These are phyloP conservation scores for Kodamaea sp. DNA, from an alignment of 1,139 yeast species.

Conservation along the genomic window DNA sequence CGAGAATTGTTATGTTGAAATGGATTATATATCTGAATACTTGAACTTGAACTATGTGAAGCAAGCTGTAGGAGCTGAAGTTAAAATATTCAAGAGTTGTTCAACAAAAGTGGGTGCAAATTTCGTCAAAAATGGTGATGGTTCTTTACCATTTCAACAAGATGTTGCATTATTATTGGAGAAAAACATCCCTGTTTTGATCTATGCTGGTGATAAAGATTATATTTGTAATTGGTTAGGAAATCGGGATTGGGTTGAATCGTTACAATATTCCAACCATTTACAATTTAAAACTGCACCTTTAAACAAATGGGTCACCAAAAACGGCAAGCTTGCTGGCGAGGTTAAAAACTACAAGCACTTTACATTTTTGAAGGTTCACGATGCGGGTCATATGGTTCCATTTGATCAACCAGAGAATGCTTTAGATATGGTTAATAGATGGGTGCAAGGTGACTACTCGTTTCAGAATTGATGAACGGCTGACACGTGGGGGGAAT, in stretches of 20 bases:
- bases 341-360: conserved; percentile 51
- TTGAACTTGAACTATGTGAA: conserved; percentile 59
- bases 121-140: conserved; percentile 60
- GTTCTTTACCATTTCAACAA: conserved; percentile 61
- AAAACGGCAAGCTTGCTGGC: conserved; percentile 50
- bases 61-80: conserved; percentile 58
- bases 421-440: conserved; percentile 71
- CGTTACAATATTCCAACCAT: conserved; percentile 27
- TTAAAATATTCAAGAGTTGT: conserved; percentile 54
- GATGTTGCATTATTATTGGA: conserved; percentile 58
- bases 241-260: conserved; percentile 34
- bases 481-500: conserved; percentile 2
- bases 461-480: conserved; percentile 11
- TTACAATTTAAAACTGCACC: conserved; percentile 23
- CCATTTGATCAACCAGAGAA: conserved; percentile 79
- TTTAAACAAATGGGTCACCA: conserved; percentile 40
- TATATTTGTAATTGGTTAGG: conserved; percentile 41
- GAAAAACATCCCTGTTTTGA: conserved; percentile 36
- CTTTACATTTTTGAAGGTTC: conserved; percentile 60
- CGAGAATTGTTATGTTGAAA: conserved; percentile 55
- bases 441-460: conserved; percentile 64
- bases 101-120: conserved; percentile 51
- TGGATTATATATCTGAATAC: conserved; percentile 53
- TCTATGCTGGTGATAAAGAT: conserved; percentile 41
- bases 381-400: conserved; percentile 72